Evolutionary conservation across 208 protist species (phyloP), one percentile per base, ranked within the genome.

Genomic region (Leishmania arabica): DNA sequence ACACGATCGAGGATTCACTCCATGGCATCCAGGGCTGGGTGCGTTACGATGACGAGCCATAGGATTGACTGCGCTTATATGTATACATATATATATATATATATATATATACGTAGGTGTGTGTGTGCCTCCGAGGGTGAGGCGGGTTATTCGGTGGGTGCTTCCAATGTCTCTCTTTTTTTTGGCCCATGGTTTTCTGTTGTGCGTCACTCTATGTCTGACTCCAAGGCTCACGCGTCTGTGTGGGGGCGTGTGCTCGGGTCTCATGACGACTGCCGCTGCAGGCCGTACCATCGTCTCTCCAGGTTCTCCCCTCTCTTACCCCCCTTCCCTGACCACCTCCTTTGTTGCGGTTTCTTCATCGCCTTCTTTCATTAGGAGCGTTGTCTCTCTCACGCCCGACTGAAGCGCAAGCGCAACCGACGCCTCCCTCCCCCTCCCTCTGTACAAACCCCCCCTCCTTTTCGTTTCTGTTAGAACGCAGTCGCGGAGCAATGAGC

Each of bases 11-110:
- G 8, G 88, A 91, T 56, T 31, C 75, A 15, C 60, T 78, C 27
- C 66, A 85, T 65, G 13, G 64, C n/a, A 80, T 88, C 53, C 64
- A 76, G 27, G 89, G 89, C 11, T 92, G 89, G 89, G 75, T 89
- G 56, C 79, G 86, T 1, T 91, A 91, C 69, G 77, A 51, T 51
- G 40, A 77, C 13, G 51, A 8, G 11, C n/a, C 71, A 21, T 75
- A 75, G 42, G 7, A 4, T 19, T 53, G 37, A 72, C 45, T 54
- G 47, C 3, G 47, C 6, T 47, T 75, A 37, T 37, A 1, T 13
- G 3, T 51, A 34, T 19, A 6, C 15, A 7, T 42, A 45, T 45
- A 7, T 7, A 45, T 45, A 45, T 42, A 45, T 45, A 7, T 7
- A 45, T 45, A 45, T 45, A 4, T 0, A 45, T 7, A 3, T 45